These are phyloP conservation scores for Pneumocystis canis DNA, from an alignment of 1,139 yeast species.

Conservation along the genomic window DNA sequence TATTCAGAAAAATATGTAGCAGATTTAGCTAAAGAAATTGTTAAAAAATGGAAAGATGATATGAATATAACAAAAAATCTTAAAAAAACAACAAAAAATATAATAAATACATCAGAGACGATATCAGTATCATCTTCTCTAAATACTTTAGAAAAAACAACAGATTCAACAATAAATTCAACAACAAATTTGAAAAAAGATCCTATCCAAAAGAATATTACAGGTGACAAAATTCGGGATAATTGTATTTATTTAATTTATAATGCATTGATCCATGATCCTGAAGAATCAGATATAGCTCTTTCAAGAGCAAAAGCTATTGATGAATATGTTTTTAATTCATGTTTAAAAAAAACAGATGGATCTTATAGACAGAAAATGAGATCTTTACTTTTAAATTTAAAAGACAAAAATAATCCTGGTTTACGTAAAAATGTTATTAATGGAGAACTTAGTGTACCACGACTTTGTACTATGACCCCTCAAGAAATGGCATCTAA, in stretches of 20 bases:
- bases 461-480: slow-evolving; percentile 57
- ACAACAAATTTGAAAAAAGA: slow-evolving; percentile 59
- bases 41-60: slow-evolving; percentile 78
- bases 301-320: slow-evolving; percentile 53
- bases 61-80: slow-evolving; percentile 67
- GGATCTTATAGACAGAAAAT: slow-evolving; percentile 60
- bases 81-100: slow-evolving; percentile 28
- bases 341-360: slow-evolving; percentile 34
- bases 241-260: slow-evolving; percentile 71
- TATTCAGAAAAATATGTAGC: slow-evolving; percentile 54
- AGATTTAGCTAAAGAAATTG: slow-evolving; percentile 62
- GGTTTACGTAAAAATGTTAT: slow-evolving; percentile 59
- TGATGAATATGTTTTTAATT: slow-evolving; percentile 51
- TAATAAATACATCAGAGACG: slow-evolving; percentile 13
- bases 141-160: slow-evolving; percentile 20
- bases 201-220: slow-evolving; percentile 54
- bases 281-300: slow-evolving; percentile 40
- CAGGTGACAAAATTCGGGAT: slow-evolving; percentile 68
- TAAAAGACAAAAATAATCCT: slow-evolving; percentile 80
- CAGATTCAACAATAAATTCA: slow-evolving; percentile 52
- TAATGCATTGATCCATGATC: slow-evolving; percentile 75
- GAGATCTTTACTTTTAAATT: slow-evolving; percentile 68
- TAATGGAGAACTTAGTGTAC: slow-evolving; percentile 48
- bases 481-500: slow-evolving; percentile 89
- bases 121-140: slow-evolving; percentile 4